Evolutionary conservation across 305 asterid species (phyloP).

Genomic region (Ajuga reptans): DNA sequence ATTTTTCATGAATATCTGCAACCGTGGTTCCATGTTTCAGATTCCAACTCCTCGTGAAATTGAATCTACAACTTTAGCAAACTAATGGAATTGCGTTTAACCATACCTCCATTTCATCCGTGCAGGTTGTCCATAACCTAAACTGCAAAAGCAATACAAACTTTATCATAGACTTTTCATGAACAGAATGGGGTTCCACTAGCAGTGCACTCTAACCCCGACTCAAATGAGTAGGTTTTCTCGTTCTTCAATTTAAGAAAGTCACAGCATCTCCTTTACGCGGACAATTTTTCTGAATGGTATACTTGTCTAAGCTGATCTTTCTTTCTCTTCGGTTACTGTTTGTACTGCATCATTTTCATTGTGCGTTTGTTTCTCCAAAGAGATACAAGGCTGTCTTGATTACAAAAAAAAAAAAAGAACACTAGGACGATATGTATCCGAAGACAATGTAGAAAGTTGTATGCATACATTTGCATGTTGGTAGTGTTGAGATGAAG

Average conservation of each 20-base stretch:
- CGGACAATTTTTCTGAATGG: neutral
- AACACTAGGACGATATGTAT: too few species aligned
- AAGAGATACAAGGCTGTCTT: too few species aligned
- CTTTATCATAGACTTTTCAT: slow-evolving; percentile 19
- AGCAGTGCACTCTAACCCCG: neutral
- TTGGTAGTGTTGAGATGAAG: too few species aligned
- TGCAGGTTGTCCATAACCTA: slow-evolving; percentile 32
- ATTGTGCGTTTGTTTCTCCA: too few species aligned
- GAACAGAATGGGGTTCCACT: neutral
- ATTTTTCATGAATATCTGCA: too few species aligned
- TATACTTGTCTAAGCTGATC: neutral
- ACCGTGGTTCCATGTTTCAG: neutral
- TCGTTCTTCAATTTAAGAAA: neutral
- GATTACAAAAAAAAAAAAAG: too few species aligned
- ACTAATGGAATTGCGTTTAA: neutral
- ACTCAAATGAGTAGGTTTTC: neutral
- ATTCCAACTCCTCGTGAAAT: neutral
- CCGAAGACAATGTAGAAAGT: too few species aligned
- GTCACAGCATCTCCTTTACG: neutral
- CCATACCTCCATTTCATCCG: neutral
- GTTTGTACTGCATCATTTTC: too few species aligned
- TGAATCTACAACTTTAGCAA: neutral
- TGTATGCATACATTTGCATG: too few species aligned
- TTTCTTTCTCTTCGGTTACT: too few species aligned
- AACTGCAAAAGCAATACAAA: slow-evolving; percentile 30